Evolutionary conservation across 2,329 filamentous ascomycete genomes (phyloP), one percentile per base, ranked within the genome.

Genomic region (Beauveria caledonica): DNA sequence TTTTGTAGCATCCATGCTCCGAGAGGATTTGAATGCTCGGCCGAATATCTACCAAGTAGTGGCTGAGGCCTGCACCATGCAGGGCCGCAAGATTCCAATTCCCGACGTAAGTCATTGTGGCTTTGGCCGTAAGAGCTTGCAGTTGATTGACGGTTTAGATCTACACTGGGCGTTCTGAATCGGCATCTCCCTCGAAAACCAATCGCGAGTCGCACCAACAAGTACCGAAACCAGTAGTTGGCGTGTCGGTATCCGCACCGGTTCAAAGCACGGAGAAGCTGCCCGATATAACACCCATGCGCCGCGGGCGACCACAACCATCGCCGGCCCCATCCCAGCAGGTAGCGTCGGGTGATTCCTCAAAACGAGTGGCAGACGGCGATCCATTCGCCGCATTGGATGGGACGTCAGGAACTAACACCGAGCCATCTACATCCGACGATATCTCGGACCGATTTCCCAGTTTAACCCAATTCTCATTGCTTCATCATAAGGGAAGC

Each of bases 11-110:
- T 93, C 86, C 58, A 97, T 97, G 94, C 77, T 99, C 68, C 87
- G 85, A 68, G 94, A 97, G 72, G 86, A 88, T 66, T 90, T 91
- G 56, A 81, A 86, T 62, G 72, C 76, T 55, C 84, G 94, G 64
- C 94, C 94, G 4, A 97, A 93, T 70, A 96, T 99, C 63, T 99
- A 96, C 70, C 89, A 97, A 73, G 91, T 96, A 4, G 78, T 99
- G 36, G 85, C 86, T 63, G 92, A 97, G 75, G 85, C 88, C 33
- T 97, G 92, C 73, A 78, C 83, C 40, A 95, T 99, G 90, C 89
- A 94, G 71, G 90, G 92, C 60, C 87, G 87, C 62, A 86, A 92
- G 65, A 82, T 92, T 10, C 92, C 92, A 0, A 89, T 99, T 67
- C 88, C 90, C 77, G 92, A 99, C 76, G 91, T 95, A 78, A 72